Base-by-base conservation (phyloP, 2,329 filamentous ascomycete species). In the Penicillium freii region DNA sequence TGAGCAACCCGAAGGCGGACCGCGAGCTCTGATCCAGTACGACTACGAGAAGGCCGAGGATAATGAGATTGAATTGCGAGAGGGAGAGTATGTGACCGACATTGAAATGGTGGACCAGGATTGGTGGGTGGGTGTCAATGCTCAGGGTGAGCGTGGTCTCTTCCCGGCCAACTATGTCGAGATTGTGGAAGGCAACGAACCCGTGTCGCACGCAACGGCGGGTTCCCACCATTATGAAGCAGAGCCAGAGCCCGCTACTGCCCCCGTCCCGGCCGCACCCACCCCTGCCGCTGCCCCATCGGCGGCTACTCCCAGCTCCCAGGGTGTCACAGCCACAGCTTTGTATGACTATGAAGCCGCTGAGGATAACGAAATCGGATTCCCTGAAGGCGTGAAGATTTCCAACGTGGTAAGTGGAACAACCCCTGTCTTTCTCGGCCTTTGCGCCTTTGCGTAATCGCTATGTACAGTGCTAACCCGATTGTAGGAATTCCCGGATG, bases 111-210 rank as follows among this genome's bases (percentile, higher is more conserved):
- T 99, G 2, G 94, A 97, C 67, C 89, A 95, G 51, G 93, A 99
- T 72, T 99, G 94, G 94, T 99, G 94, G 94, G 89, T 96, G 84
- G 94, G 95, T 43, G 90, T 89, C 64, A 99, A 97, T 78, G 79
- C 83, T 23, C 82, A 81, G 60, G 94, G 94, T 66, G 91, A 97
- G 75, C 87, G 82, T 57, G 94, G 94, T 47, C 81, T 99, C 36
- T 97, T 99, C 82, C 94, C 94, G 5, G 94, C 91, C 78, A 97
- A 97, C 80, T 99, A 99, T 65, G 93, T 99, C 52, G 92, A 96
- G 73, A 75, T 96, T 23, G 81, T 94, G 36, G 87, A 89, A 38
- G 87, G 84, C 25, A 82, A 84, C 25, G 67, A 69, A 19, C 51
- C 49, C 21, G 40, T 48, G 34, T 71, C 73, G n/a, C 74, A 72